Evolutionary conservation across 169 alveolate species (phyloP).

Genomic region (Perkinsus olseni): DNA sequence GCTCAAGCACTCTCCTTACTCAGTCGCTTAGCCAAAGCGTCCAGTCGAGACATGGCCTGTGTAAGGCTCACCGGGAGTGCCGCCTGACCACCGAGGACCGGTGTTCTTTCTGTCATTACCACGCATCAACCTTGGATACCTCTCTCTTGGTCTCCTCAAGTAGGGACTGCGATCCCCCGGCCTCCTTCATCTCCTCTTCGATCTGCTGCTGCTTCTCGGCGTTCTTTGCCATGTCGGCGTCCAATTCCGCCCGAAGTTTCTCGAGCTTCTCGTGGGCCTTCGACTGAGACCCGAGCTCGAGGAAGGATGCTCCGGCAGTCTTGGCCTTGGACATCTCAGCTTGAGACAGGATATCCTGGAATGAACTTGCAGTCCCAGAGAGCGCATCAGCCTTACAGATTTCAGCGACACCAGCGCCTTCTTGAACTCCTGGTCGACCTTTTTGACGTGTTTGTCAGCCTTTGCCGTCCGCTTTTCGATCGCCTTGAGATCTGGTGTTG

Average conservation of each 20-base stretch:
- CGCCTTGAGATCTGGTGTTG: neutral
- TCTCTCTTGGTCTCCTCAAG: neutral
- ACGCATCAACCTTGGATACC: neutral
- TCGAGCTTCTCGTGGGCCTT: neutral
- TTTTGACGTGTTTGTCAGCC: neutral
- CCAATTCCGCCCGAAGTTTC: neutral
- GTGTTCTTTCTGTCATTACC: neutral
- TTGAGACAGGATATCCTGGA: neutral
- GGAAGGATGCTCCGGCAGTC: neutral
- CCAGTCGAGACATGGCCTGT: neutral
- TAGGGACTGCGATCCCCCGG: neutral
- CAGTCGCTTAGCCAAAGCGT: neutral
- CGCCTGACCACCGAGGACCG: neutral
- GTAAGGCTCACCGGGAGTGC: neutral
- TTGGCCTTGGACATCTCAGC: neutral
- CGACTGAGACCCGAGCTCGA: neutral
- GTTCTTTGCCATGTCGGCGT: neutral
- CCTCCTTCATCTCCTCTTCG: neutral
- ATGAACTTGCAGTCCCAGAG: neutral
- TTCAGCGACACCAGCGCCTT: neutral
- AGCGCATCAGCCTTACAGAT: neutral
- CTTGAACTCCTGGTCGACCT: neutral
- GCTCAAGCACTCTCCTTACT: neutral
- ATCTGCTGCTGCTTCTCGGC: neutral
- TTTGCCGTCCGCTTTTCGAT: neutral